Percentiles rank a stretch among this genome's conserved stretches.
phyloP scores from a whole-genome alignment of 129 eudicot species.

The Helianthus annuus region DNA sequence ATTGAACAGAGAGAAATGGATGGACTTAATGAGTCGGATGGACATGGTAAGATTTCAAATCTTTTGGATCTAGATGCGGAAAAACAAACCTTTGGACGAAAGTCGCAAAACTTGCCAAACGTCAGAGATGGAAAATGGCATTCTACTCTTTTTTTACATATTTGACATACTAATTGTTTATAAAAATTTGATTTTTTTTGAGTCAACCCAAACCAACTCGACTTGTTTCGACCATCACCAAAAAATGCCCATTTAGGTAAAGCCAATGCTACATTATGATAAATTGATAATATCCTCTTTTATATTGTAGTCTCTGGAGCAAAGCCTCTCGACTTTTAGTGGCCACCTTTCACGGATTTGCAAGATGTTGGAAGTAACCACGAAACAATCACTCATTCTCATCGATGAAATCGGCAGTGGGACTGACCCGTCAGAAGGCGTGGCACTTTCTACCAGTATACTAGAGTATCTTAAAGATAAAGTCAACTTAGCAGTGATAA shows the following conservation, averaged over 20 bases:
- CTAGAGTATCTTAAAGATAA: constrained; percentile 72
- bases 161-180: background rate
- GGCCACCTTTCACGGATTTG: constrained; percentile 85
- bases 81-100: too few species aligned
- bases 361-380: constrained; percentile 76
- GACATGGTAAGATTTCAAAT: too few species aligned
- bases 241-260: background rate
- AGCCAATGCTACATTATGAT: background rate
- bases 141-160: background rate
- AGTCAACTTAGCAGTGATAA: constrained; percentile 80
- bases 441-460: constrained; percentile 93
- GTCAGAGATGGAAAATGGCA: too few species aligned
- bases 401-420: constrained; percentile 98
- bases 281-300: constrained; percentile 1
- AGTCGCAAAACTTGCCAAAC: too few species aligned
- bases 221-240: background rate
- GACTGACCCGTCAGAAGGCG: constrained; percentile 98
- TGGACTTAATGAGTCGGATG: too few species aligned
- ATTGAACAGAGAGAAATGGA: too few species aligned
- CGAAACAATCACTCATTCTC: constrained; percentile 79
- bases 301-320: constrained; percentile 75
- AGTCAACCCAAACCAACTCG: background rate
- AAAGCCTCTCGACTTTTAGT: constrained; percentile 93
- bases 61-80: too few species aligned
- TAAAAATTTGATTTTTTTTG: background rate